Evolutionary conservation across 169 alveolate genomes (phyloP), one percentile per base, ranked within the genome.

Genomic region (Plasmodium sp.): DNA sequence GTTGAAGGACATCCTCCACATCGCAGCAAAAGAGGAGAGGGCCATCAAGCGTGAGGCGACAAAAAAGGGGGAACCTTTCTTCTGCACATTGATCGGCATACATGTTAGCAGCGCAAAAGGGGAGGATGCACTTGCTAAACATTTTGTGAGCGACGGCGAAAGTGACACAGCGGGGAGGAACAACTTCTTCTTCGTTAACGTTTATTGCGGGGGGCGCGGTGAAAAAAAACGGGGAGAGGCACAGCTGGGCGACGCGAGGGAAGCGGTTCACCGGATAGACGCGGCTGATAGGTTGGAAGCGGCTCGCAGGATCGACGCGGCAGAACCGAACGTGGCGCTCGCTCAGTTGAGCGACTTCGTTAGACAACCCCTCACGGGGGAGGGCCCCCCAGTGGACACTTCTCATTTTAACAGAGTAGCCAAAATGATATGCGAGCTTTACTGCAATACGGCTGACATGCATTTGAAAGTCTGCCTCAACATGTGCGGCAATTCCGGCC

Each of bases 1-100:
- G 82, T 90, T 90, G 39, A 90, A 90, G 22, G 94, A 90, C 27
- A 80, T 90, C 1, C 73, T 90, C 36, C 18, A 43, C 73, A 43
- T 67, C 31, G 94, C 84, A 43, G 91, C 81, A 80, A 90, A 90
- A 9, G 48, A 81, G 34, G 56, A 62, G 73, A 90, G 5, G 14
- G 54, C 12, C 43, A 1, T 90, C 72, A 51, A 48, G 73, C 22
- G 54, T 6, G 82, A 80, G 39, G 41, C 62, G 6, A 51, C 67
- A 90, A 81, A 81, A 2, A 81, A 18, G 22, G 45, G 54, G 31
- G 83, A 58, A 5, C 16, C 56, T 36, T 85, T 67, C 71, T 90
- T 45, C 74, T 80, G 48, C n/a, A 80, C 94, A 90, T 33, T 79
- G 31, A 62, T 90, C 45, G 43, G 18, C 34, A 41, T 90, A 90